Evolutionary conservation across 441 rosid species (phyloP).

Genomic region (Gossypium davidsonii): DNA sequence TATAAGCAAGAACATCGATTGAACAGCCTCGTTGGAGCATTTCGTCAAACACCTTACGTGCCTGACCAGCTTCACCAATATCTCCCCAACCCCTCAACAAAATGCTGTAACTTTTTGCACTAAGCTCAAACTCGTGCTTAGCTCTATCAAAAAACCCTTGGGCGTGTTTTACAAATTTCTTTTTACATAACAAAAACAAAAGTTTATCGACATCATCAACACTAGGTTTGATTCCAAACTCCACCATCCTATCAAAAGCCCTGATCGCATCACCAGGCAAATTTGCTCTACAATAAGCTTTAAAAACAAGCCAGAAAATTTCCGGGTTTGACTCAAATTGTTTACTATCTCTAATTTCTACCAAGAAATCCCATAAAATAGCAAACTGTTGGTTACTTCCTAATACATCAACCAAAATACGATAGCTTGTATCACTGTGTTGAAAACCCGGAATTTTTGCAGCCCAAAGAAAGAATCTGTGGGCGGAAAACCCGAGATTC

Average conservation of each 20-base stretch:
- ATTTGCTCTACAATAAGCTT: constrained; percentile 68
- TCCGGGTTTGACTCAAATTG: constrained; percentile 38
- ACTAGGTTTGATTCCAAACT: constrained; percentile 68
- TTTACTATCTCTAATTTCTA: constrained; percentile 52
- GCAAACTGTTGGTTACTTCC: constrained; percentile 66
- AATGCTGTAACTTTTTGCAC: constrained; percentile 58
- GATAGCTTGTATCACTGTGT: constrained; percentile 52
- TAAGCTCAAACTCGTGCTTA: constrained; percentile 34
- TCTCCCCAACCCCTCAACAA: constrained; percentile 63
- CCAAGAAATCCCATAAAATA: constrained; percentile 71
- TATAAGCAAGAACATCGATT: constrained; percentile 60
- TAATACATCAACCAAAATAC: constrained; percentile 61
- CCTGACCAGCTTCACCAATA: constrained; percentile 34
- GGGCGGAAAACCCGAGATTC: constrained; percentile 76
- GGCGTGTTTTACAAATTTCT: constrained; percentile 59
- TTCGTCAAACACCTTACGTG: constrained; percentile 79
- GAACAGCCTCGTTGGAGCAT: constrained; percentile 38
- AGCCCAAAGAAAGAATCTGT: constrained; percentile 90
- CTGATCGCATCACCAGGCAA: constrained; percentile 68
- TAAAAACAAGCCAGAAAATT: constrained; percentile 67
- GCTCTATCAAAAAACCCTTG: constrained; percentile 45
- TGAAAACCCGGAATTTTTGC: constrained; percentile 46
- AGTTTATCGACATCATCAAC: constrained; percentile 62
- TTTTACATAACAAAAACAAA: constrained; percentile 55
- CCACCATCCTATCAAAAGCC: constrained; percentile 68